A percentile compares a stretch with the other conserved stretches of the same genome.
Evolutionary conservation across 257 asterid species (phyloP).

Genomic region (Forsythia suspensa): DNA sequence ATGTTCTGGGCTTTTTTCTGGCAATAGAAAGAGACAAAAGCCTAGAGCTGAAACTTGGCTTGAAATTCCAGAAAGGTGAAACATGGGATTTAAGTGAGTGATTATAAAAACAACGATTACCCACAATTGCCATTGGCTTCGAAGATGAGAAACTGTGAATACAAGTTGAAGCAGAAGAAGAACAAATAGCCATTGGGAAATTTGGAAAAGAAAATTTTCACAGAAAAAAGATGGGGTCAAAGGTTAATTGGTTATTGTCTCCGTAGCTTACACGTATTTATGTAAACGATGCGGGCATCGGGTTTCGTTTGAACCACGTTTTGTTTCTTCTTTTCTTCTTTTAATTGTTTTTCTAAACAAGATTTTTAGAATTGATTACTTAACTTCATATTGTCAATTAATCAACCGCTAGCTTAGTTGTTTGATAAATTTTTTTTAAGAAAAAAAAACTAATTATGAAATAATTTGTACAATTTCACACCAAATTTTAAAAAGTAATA

Average conservation of each 20-base stretch:
- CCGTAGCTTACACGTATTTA: background rate
- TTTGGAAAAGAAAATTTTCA: background rate
- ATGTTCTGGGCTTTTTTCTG: conserved; percentile 34
- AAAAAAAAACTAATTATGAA: too few species aligned
- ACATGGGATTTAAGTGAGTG: conserved; percentile 29
- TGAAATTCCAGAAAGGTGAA: conserved; percentile 36
- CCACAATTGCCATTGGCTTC: conserved; percentile 35
- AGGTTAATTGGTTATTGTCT: background rate
- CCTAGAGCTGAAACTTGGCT: conserved; percentile 36
- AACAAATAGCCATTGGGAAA: conserved; percentile 34
- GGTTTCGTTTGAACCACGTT: background rate
- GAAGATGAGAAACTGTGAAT: conserved; percentile 22
- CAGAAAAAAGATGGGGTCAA: background rate
- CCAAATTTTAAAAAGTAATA: too few species aligned
- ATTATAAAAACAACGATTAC: conserved; percentile 13
- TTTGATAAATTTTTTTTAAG: too few species aligned
- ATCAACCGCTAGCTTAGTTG: too few species aligned
- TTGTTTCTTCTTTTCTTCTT: background rate
- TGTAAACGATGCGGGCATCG: background rate
- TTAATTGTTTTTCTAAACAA: too few species aligned
- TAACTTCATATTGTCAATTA: too few species aligned
- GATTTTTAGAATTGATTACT: too few species aligned
- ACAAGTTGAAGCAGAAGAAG: conserved; percentile 19
- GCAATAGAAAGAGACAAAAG: conserved; percentile 41
- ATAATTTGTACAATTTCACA: too few species aligned